Percentiles rank a stretch among this genome's conserved stretches.
These are phyloP conservation scores for Trichoderma sp. DNA, from an alignment of 2,329 filamentous ascomycete species.

Conservation along the genomic window DNA sequence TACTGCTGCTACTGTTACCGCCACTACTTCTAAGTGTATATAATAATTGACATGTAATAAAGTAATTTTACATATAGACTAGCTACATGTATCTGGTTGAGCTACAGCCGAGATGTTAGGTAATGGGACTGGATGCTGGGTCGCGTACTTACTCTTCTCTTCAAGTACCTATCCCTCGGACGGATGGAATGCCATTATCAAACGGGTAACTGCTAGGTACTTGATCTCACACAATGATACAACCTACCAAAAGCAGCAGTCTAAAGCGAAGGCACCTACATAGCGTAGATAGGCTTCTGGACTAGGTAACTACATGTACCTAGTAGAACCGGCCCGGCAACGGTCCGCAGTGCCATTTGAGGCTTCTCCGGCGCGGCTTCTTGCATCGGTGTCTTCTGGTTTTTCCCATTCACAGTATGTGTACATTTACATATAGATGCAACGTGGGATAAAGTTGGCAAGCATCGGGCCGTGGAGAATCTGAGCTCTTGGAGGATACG, in stretches of 20 bases:
- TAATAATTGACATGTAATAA: too few relatives aligned
- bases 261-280: not conserved
- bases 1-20: too few relatives aligned
- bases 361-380: not conserved
- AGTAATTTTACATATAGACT: too few relatives aligned
- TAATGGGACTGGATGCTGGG: too few relatives aligned
- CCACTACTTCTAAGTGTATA: too few relatives aligned
- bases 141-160: too few relatives aligned
- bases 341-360: not conserved
- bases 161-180: not conserved
- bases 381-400: not conserved
- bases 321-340: not conserved
- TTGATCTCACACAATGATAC: not conserved
- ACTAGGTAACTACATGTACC: not conserved
- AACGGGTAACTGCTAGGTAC: not conserved
- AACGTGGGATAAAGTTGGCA: slow-evolving; percentile 5
- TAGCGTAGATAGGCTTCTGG: not conserved
- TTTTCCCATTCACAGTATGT: not conserved
- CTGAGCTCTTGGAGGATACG: not conserved
- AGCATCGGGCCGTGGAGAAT: not conserved
- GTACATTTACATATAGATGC: not conserved
- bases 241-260: not conserved
- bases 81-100: too few relatives aligned
- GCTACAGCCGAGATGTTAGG: too few relatives aligned
- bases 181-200: not conserved